Base-by-base conservation (phyloP, 2,329 filamentous ascomycete species). In the Nemania sp. region DNA sequence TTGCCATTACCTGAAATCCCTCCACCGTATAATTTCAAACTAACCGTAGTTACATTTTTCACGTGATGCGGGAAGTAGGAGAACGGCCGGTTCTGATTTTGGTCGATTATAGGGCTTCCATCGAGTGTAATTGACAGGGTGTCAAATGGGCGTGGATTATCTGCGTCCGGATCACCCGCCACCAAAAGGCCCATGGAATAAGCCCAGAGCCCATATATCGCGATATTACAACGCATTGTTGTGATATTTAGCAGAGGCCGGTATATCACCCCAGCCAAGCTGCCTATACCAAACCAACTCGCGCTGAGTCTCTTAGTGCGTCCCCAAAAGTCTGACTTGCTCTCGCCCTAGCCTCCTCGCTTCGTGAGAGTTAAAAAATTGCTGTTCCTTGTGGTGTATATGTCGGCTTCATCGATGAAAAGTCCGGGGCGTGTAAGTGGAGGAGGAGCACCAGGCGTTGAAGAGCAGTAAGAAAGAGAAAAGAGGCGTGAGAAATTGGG, bases 181-280 rank as follows among this genome's bases (percentile, higher is more conserved):
- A 55, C 29, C 3, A 55, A 62, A 22, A 49, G 64, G 35, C 72
- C 69, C 61, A 69, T 55, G 29, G 71, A 66, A 64, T 66, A 73
- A 73, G 73, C 68, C 57, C 74, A 63, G 57, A 74, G 73, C 72
- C 72, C 70, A 45, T 64, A 64, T 70, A 53, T 71, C 66, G 72
- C 70, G 63, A 61, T 74, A 74, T 74, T 67, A 68, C 70, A 71
- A 72, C 73, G 72, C 76, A 77, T 77, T 59, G 69, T 75, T 54
- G 66, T 68, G 66, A 57, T 61, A 62, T 62, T 45, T 22, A 66
- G 55, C 35, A 54, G 45, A 45, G 45, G 55, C 47, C 59, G 68
- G 53, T 70, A 54, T 43, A 22, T 70, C 64, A 63, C 72, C 52
- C 68, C 63, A 67, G 54, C 67, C 53, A 65, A 68, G 65, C 66